Base-by-base conservation (phyloP, 495 filamentous ascomycete genomes). In the Penicillium daleae region DNA sequence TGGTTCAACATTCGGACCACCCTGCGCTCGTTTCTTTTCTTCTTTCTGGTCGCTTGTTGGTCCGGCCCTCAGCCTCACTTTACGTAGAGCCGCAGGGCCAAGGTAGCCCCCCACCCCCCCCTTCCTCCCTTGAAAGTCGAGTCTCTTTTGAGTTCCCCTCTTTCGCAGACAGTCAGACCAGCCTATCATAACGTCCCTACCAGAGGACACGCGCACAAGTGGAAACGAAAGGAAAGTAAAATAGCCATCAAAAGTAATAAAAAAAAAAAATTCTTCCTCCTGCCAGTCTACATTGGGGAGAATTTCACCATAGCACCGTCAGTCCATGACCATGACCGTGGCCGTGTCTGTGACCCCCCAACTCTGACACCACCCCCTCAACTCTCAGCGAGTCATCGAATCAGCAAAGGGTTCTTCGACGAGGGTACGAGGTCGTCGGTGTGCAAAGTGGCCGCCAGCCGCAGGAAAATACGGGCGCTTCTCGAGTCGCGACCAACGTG, bases 41-140 rank as follows among this genome's bases (percentile, higher is more conserved):
- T 37, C 1, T 26, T 35, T 39, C 32, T 15, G 52, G 29, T 22
- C n/a, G 17, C 31, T 2, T 56, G 22, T 10, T 40, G 21, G 29
- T n/a, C 56, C 37, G 19, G 21, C 54, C 48, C 44, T 70, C 64
- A 72, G 70, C 70, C 67, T 72, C 70, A 72, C 63, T 66, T 62
- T 55, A 49, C 60, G 55, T 64, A 66, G 70, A 72, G 70, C 70
- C 70, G 70, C 70, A 70, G 65, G 58, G 62, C 63, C 42, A 55
- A 56, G 50, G 39, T 50, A 70, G 67, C 70, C 70, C 48, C 50
- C 44, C 40, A 32, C 40, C 51, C 50, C 51, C 55, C 61, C 50
- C 35, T 61, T 33, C 27, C 32, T 22, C 17, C 35, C 24, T 56
- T 46, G 22, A n/a, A 4, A 35, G 9, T 33, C 37, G 22, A 10